These are phyloP conservation scores for Colletotrichum sp. DNA, from an alignment of 2,329 filamentous ascomycete genomes.

Conservation along the genomic window DNA sequence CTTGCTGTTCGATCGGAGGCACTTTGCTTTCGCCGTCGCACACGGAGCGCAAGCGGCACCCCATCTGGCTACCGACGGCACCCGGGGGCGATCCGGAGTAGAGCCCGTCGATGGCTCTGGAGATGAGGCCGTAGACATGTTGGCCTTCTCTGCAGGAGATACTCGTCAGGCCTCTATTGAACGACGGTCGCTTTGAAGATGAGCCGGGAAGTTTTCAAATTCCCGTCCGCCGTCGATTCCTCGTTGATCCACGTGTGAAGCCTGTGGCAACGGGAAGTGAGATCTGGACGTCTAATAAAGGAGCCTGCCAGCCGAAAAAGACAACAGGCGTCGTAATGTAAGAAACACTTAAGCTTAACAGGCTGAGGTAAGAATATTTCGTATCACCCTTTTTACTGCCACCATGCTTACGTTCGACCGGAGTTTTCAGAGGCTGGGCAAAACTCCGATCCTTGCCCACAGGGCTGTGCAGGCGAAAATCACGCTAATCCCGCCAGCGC, in stretches of 20 bases:
- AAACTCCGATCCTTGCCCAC: neutral
- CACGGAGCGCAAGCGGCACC: conserved; percentile 54
- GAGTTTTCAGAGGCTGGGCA: neutral
- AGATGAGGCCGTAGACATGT: neutral
- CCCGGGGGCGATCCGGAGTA: neutral
- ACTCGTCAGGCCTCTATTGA: neutral
- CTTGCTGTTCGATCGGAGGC: conserved; percentile 44
- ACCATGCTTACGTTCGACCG: neutral
- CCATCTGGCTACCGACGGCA: conserved; percentile 37
- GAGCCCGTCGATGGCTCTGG: neutral
- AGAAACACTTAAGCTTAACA: neutral
- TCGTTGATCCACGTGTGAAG: neutral
- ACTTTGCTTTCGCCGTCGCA: conserved; percentile 55
- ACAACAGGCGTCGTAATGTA: fast-evolving
- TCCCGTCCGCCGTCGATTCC: fast-evolving
- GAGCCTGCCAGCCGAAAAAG: fast-evolving
- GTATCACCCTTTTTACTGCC: neutral
- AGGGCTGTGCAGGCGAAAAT: neutral
- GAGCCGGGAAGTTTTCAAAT: neutral
- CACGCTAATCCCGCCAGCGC: neutral
- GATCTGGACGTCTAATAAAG: neutral
- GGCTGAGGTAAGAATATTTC: neutral
- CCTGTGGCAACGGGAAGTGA: fast-evolving
- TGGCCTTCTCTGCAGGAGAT: fast-evolving
- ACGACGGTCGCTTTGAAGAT: fast-evolving